phyloP scores from a whole-genome alignment of 768 basidiomycete species.

The Lentinula raphanica region DNA sequence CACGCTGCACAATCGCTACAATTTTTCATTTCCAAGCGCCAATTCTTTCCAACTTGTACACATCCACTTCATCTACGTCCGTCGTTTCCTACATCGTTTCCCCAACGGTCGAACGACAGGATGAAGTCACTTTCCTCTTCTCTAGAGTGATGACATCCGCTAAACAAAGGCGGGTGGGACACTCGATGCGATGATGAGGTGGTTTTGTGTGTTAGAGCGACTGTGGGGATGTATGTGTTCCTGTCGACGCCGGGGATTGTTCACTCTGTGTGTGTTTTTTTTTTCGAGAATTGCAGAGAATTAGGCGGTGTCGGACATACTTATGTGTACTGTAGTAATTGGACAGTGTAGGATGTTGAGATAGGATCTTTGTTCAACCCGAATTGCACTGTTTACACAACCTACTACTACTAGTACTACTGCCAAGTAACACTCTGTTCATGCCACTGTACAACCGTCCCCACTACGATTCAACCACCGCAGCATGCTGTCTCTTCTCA shows the following conservation, averaged over 20 bases:
- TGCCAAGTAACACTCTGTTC: too few relatives aligned
- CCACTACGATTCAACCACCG: background rate
- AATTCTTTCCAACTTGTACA: background rate
- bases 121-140: conserved; percentile 7
- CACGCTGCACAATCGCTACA: too few relatives aligned
- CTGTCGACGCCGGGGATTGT: conserved; percentile 1
- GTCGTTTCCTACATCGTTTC: background rate
- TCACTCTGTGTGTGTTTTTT: background rate
- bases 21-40: too few relatives aligned
- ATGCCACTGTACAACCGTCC: too few relatives aligned
- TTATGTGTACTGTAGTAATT: background rate
- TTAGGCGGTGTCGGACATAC: conserved; percentile 1
- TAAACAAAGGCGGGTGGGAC: background rate
- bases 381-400: too few relatives aligned
- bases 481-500: background rate
- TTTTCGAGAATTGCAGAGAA: background rate
- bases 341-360: too few relatives aligned
- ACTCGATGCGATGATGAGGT: conserved; percentile 2
- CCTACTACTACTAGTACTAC: too few relatives aligned
- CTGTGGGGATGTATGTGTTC: background rate
- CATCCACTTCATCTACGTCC: background rate
- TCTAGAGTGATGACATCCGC: conserved; percentile 1
- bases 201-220: conserved; percentile 7
- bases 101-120: background rate
- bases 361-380: background rate